A percentile compares a stretch with the other conserved stretches of the same genome.
phyloP scores from a whole-genome alignment of 805 yeast genomes.

The Suhomyces canberraensis region DNA sequence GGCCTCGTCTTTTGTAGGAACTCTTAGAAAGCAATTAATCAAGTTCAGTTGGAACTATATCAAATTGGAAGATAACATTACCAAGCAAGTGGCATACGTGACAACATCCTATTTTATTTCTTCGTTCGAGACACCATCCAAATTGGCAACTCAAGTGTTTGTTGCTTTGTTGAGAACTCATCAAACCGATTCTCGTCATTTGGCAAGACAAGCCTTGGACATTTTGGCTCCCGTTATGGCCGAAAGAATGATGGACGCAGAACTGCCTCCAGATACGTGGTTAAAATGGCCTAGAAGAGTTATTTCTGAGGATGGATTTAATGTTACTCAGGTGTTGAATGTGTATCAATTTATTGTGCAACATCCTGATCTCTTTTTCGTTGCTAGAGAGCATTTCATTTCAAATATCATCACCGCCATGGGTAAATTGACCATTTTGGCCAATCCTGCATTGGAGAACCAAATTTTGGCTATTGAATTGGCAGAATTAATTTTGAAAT shows the following conservation, averaged over 20 bases:
- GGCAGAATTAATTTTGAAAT: slow-evolving; percentile 76
- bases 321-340: slow-evolving; percentile 78
- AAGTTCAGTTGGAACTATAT: slow-evolving; percentile 94
- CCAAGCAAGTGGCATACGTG: slow-evolving; percentile 91
- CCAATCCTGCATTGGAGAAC: slow-evolving; percentile 75
- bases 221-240: slow-evolving; percentile 84
- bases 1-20: slow-evolving; percentile 57
- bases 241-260: slow-evolving; percentile 54
- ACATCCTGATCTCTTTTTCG: slow-evolving; percentile 79
- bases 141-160: slow-evolving; percentile 87
- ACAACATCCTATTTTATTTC: slow-evolving; percentile 83
- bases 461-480: slow-evolving; percentile 85
- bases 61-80: slow-evolving; percentile 79
- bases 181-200: slow-evolving; percentile 75
- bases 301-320: slow-evolving; percentile 84
- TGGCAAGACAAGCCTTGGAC: slow-evolving; percentile 86
- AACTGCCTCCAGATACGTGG: slow-evolving; percentile 61
- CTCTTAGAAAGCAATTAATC: slow-evolving; percentile 76
- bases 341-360: slow-evolving; percentile 86
- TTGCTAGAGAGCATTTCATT: slow-evolving; percentile 83
- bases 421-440: slow-evolving; percentile 80
- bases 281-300: slow-evolving; percentile 93
- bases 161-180: slow-evolving; percentile 84
- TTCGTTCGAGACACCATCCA: slow-evolving; percentile 83
- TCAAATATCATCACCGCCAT: slow-evolving; percentile 87